Conservation (phyloP, 495 filamentous ascomycete genomes). For the Tetracladium setigerum region DNA sequence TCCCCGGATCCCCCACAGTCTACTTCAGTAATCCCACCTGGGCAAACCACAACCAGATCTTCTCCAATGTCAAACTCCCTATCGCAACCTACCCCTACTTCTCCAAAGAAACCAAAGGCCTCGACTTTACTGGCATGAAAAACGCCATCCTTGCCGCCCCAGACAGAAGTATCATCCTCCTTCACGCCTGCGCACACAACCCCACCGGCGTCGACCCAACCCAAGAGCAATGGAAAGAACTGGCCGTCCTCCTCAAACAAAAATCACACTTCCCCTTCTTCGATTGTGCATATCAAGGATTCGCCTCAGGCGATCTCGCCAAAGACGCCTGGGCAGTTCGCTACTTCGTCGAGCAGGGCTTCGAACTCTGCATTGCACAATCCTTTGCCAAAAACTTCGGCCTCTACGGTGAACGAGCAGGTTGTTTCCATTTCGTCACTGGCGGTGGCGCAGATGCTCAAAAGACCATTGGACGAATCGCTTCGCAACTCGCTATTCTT, state of each 20-base stretch:
- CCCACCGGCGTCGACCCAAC: conserved; percentile 97
- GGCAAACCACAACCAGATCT: conserved; percentile 99
- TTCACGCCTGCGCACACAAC: conserved; percentile 97
- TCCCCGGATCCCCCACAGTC: conserved; percentile 58
- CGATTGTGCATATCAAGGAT: conserved; percentile 96
- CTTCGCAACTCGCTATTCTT: conserved; percentile 85
- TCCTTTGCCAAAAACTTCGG: conserved; percentile 99
- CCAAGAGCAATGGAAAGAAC: conserved; percentile 85
- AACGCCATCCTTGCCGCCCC: conserved; percentile 58
- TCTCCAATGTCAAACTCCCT: conserved; percentile 77
- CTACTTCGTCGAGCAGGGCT: conserved; percentile 89
- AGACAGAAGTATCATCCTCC: conserved; percentile 73
- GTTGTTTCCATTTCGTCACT: conserved; percentile 93
- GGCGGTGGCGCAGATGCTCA: conserved; percentile 58
- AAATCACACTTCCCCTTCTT: conserved; percentile 97
- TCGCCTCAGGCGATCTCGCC: conserved; percentile 83
- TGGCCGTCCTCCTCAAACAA: conserved; percentile 64
- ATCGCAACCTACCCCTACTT: conserved; percentile 92
- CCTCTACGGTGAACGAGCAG: conserved; percentile 91
- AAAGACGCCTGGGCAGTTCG: conserved; percentile 85
- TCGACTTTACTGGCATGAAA: conserved; percentile 88
- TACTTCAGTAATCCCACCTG: conserved; percentile 94
- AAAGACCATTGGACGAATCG: conserved; percentile 56
- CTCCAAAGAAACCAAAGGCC: conserved; percentile 70
- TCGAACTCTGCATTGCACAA: conserved; percentile 93